phyloP scores from a whole-genome alignment of 2,329 filamentous ascomycete species.

The Trichophyton mentagrophytes region DNA sequence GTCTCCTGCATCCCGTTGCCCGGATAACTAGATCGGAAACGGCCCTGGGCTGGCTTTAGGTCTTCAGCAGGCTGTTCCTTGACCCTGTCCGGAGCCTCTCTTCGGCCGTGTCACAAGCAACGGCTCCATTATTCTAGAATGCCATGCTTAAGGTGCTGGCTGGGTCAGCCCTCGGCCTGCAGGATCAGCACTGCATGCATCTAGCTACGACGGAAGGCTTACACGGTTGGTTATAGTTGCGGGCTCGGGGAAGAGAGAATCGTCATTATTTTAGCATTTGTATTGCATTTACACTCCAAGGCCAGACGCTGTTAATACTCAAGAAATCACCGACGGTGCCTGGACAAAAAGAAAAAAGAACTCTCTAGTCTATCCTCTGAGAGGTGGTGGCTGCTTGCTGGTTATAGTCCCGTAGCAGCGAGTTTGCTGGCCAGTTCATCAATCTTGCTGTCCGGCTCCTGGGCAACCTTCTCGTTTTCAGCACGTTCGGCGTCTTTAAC shows the following conservation, averaged over 20 bases:
- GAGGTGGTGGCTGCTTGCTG: neutral
- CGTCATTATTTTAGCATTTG: too few species aligned
- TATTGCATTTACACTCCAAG: neutral
- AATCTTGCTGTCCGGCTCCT: constrained; percentile 66
- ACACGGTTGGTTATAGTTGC: neutral
- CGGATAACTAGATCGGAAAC: neutral
- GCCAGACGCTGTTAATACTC: neutral
- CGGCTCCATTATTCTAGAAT: neutral
- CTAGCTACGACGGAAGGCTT: neutral
- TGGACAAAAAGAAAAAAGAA: too few species aligned
- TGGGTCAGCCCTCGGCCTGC: neutral
- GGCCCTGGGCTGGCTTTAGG: neutral
- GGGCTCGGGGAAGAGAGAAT: too few species aligned
- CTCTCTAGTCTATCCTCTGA: too few species aligned
- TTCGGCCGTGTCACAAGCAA: neutral
- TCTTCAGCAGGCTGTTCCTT: neutral
- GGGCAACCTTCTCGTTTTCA: constrained; percentile 50
- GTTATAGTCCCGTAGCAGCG: constrained; percentile 47
- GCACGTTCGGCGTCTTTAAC: constrained; percentile 48
- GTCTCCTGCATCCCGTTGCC: neutral
- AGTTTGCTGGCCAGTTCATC: constrained; percentile 67
- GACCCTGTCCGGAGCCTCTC: neutral
- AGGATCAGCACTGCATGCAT: neutral
- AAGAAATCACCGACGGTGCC: too few species aligned
- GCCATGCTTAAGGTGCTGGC: neutral